Conservation (phyloP, 1,284 basidiomycete genomes). For the Mycosarcoma mackinlayi region DNA sequence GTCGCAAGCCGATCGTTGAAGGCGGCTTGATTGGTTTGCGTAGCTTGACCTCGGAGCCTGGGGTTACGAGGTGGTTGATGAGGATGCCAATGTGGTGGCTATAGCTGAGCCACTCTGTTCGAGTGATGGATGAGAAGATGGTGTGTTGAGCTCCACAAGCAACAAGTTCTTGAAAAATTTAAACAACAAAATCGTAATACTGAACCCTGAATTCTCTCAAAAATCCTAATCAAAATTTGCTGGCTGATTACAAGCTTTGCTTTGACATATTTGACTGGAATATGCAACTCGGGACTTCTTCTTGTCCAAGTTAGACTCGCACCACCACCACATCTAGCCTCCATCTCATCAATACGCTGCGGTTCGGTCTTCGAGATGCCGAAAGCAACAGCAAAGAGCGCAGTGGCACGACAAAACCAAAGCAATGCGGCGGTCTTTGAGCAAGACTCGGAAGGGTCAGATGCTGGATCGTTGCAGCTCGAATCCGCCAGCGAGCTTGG, state of each 20-base stretch:
- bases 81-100: no score
- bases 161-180: no score
- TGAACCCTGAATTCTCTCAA: conserved; percentile 27
- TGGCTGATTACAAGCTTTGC: conserved; percentile 4
- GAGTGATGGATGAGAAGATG: background rate
- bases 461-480: conserved; percentile 25
- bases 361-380: no score
- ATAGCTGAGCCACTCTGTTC: background rate
- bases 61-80: no score
- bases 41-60: conserved; percentile 7
- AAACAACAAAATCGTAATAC: no score
- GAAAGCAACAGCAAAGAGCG: background rate
- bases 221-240: conserved; percentile 25
- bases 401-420: background rate
- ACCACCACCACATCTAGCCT: background rate
- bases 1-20: background rate
- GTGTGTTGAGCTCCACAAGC: no score
- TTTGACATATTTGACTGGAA: background rate
- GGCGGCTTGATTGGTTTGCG: background rate
- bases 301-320: conserved; percentile 5
- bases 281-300: conserved; percentile 9
- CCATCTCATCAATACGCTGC: conserved; percentile 6
- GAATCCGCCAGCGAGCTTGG: conserved; percentile 25
- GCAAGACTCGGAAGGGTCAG: conserved; percentile 37
- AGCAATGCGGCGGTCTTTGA: conserved; percentile 28